These are phyloP conservation scores for Syncephalastrum sp. DNA, from an alignment of 371 early-diverging fungal genomes.

Conservation along the genomic window DNA sequence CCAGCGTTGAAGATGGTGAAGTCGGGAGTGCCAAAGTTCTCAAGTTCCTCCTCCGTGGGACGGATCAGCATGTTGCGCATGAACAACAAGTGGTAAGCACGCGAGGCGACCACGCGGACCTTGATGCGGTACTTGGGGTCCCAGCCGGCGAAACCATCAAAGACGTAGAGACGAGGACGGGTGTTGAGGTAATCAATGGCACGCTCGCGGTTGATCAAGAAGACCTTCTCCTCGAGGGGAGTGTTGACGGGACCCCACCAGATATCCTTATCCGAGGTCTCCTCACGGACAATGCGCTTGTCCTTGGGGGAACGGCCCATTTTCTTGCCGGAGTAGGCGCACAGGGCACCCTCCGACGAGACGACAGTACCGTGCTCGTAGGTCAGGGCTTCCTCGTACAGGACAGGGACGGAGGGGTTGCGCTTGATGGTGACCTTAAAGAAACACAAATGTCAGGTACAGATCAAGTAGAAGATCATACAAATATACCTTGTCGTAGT, in stretches of 20 bases:
- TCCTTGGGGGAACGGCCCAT: conserved; percentile 89
- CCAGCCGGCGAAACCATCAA: conserved; percentile 95
- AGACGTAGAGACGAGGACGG: conserved; percentile 90
- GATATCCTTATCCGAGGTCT: conserved; percentile 76
- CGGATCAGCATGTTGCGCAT: conserved; percentile 98
- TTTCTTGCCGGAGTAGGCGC: conserved; percentile 88
- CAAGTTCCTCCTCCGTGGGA: conserved; percentile 88
- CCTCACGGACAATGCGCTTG: conserved; percentile 96
- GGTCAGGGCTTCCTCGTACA: conserved; percentile 93
- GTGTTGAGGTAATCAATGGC: conserved; percentile 97
- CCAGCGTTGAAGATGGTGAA: conserved; percentile 97
- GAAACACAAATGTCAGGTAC: background rate
- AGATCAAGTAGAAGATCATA: background rate
- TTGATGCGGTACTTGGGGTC: conserved; percentile 96
- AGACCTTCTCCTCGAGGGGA: conserved; percentile 82
- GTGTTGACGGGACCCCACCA: conserved; percentile 99
- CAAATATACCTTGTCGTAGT: conserved; percentile 44
- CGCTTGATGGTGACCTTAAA: conserved; percentile 56
- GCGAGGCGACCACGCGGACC: conserved; percentile 91
- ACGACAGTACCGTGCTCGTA: conserved; percentile 88
- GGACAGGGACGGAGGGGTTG: conserved; percentile 76
- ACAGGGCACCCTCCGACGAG: conserved; percentile 90
- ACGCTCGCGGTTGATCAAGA: conserved; percentile 93
- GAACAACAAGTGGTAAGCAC: conserved; percentile 95
- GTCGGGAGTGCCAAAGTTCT: conserved; percentile 89